Base-by-base conservation (phyloP, 495 filamentous ascomycete genomes). In the Aspergillus haitiensis region DNA sequence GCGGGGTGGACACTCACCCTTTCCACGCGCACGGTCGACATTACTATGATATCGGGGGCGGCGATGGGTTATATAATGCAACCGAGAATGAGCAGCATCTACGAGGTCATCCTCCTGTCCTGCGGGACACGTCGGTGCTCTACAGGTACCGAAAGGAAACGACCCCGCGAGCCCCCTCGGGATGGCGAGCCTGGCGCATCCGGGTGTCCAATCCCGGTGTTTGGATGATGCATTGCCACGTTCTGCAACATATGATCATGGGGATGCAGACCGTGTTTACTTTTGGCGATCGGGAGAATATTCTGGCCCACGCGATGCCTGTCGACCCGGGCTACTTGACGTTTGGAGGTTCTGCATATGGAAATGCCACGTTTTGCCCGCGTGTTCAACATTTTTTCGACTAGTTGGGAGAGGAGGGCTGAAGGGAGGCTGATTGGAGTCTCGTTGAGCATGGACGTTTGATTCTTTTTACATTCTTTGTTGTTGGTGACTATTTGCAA, bases 191-290 rank as follows among this genome's bases (percentile, higher is more conserved):
- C 2, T 86, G 83, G 83, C 69, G 84, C 33, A 65, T 84, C 12
- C 70, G 78, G 31, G 72, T 84, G 12, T 74, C 66, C 0, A 66
- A 82, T 55, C 70, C 83, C 2, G 82, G 84, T 3, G 83, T 84
- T 13, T 87, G 84, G 84, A 83, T 86, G 80, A 68, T 85, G 27
- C 85, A 88, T 67, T 88, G 84, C 61, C 85, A 88, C 69, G 79
- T 82, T 39, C 67, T 82, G 53, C 79, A 80, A 62, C 81, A 84
- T 67, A 82, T 83, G 75, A 59, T 80, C 15, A 78, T 81, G 77
- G 78, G 79, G 60, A 76, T 84, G 82, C 77, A 83, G 58, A 79
- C 76, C 0, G 77, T 80, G 10, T 83, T 80, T 73, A 76, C 79
- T 0, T 77, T 82, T 62, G 81, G 80, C 11, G 73, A 83, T 60